Base-by-base conservation (phyloP, 345 rosid genomes). In the Trapa incisa region DNA sequence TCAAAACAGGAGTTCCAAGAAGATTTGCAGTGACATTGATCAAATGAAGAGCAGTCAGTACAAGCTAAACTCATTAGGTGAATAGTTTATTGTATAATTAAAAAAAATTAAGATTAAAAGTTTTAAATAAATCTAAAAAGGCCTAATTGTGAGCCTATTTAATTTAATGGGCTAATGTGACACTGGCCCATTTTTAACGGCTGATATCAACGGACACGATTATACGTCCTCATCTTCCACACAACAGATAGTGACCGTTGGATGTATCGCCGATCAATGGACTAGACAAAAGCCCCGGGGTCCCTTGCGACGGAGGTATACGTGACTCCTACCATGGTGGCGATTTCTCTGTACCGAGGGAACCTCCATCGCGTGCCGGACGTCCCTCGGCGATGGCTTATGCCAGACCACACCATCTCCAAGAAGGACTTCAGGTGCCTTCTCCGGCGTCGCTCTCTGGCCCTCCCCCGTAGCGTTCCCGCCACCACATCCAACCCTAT, bases 341-440 rank as follows among this genome's bases (percentile, higher is more conserved):
- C 96, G 66, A 83, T 92, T 43, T 92, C 98, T 22, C 79, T 92
- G 54, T 89, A 89, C 91, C 81, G 96, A 75, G 96, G 98, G 53
- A 89, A 89, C 77, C 86, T 92, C 43, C 98, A 89, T 82, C 80
- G 88, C 75, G 85, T 85, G 41, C 87, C 93, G 29, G 91, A 84
- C 73, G 82, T 80, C 0, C 89, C 89, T 71, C 88, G 98, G 47
- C 84, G 84, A 57, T 92, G 96, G 98, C 78, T 50, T 9, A 84
- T 85, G 93, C 96, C 96, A 11, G 45, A 75, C 3, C 87, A 65
- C 39, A 74, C 74, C 64, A 78, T 92, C 65, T 81, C 96, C 70
- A 71, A 82, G 65, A 80, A 77, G 52, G 85, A 89, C 65, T 92
- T 89, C 82, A 80, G 77, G 75, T 68, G 82, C 70, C 96, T 92